These are phyloP conservation scores for Leccinum variicolor DNA, from an alignment of 768 basidiomycete species.

Conservation along the genomic window DNA sequence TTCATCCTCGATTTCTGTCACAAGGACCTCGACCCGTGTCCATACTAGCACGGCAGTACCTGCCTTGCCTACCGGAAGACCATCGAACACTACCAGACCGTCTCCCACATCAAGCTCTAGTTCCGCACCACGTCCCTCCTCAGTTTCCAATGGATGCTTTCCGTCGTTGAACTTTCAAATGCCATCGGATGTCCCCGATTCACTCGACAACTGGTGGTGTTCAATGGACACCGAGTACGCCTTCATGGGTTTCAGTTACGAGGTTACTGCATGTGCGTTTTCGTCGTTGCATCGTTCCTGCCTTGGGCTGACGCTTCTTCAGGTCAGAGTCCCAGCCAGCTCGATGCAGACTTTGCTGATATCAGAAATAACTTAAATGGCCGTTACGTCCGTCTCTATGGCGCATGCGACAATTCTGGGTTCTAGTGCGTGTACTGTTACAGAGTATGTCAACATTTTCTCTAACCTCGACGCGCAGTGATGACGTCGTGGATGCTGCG, in stretches of 20 bases:
- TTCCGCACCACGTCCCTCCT: background rate
- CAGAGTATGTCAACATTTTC: conserved; percentile 12
- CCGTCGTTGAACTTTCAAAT: conserved; percentile 48
- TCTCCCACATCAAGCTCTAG: background rate
- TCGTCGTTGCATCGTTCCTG: background rate
- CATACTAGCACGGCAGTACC: background rate
- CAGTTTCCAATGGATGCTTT: conserved; percentile 27
- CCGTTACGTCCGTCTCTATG: conserved; percentile 59
- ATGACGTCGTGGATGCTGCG: conserved; percentile 65
- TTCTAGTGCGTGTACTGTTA: conserved; percentile 33
- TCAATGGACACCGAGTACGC: conserved; percentile 60
- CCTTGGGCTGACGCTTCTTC: background rate
- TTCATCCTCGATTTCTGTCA: background rate
- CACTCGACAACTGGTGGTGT: conserved; percentile 63
- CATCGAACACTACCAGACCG: background rate
- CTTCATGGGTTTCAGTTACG: conserved; percentile 77
- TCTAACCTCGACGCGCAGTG: conserved; percentile 27
- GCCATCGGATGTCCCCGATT: conserved; percentile 47
- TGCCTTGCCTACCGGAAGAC: background rate
- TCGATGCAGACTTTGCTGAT: conserved; percentile 55
- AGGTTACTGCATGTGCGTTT: conserved; percentile 57
- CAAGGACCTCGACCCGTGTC: background rate
- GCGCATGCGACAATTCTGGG: conserved; percentile 36
- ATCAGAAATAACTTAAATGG: conserved; percentile 58
- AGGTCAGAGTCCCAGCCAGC: conserved; percentile 56